Evolutionary conservation across 1,284 basidiomycete species (phyloP).

Genomic region (Ustanciosporium gigantosporum): DNA sequence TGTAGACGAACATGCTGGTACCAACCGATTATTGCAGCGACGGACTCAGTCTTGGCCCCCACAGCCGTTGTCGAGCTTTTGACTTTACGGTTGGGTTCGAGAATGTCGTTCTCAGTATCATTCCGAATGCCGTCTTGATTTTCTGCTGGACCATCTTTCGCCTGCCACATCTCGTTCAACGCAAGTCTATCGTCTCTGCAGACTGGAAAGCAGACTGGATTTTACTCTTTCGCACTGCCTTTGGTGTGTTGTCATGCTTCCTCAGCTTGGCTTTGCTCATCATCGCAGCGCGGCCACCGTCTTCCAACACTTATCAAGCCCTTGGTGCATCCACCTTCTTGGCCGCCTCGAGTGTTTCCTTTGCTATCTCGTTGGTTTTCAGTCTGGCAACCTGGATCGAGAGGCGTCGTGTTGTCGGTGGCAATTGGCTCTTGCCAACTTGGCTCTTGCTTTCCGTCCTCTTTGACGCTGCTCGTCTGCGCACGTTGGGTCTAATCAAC

Average conservation of each 20-base stretch:
- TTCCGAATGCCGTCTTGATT: slow-evolving; percentile 3
- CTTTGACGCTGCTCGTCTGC: slow-evolving; percentile 7
- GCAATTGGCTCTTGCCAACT: slow-evolving; percentile 6
- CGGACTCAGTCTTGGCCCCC: slow-evolving; percentile 1
- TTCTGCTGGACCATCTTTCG: neutral
- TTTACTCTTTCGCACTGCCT: neutral
- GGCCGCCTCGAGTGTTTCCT: neutral
- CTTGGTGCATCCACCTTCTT: neutral
- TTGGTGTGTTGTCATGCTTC: slow-evolving; percentile 3
- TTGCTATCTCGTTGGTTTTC: neutral
- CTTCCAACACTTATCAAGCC: neutral
- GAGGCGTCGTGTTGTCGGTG: slow-evolving; percentile 1
- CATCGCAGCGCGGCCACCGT: neutral
- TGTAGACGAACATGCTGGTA: neutral
- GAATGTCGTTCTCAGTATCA: slow-evolving; percentile 6
- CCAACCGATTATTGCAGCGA: neutral
- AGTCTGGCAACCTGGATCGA: slow-evolving; percentile 2
- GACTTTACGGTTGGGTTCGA: slow-evolving; percentile 19
- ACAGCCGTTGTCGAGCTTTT: slow-evolving; percentile 10
- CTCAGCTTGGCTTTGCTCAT: slow-evolving; percentile 2
- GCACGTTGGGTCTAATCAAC: slow-evolving; percentile 4
- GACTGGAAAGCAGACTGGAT: neutral
- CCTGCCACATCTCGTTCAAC: neutral
- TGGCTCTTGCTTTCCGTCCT: slow-evolving; percentile 12
- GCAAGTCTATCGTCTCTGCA: neutral